Percentiles rank a stretch among this genome's conserved stretches.
These are phyloP conservation scores for Abelmoschus esculentus DNA, from an alignment of 345 rosid species.

Conservation along the genomic window DNA sequence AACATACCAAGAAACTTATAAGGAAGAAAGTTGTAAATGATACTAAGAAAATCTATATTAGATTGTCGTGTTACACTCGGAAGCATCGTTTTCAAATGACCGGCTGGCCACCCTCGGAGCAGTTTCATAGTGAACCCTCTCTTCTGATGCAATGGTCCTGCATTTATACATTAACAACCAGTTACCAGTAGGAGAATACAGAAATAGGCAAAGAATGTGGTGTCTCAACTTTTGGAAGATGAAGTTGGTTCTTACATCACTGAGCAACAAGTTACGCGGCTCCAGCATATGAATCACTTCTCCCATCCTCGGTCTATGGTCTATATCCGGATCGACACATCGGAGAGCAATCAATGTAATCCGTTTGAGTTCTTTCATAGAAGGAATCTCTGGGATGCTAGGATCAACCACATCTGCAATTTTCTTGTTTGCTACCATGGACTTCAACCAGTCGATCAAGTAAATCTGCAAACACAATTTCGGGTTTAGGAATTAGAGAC, in stretches of 20 bases:
- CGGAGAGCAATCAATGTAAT: slow-evolving; percentile 50
- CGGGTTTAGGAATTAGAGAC: neutral
- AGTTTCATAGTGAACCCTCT: neutral
- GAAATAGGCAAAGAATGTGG: slow-evolving; percentile 6
- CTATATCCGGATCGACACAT: slow-evolving; percentile 54
- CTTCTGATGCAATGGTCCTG: neutral
- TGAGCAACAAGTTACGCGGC: slow-evolving; percentile 51
- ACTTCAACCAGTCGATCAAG: slow-evolving; percentile 63
- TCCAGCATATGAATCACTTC: slow-evolving; percentile 71
- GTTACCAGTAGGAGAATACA: neutral
- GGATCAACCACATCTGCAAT: slow-evolving; percentile 48
- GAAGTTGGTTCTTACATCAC: slow-evolving; percentile 30
- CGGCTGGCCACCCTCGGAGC: neutral
- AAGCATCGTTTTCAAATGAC: neutral
- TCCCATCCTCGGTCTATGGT: slow-evolving; percentile 66
- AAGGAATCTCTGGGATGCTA: slow-evolving; percentile 41
- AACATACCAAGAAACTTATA: too few relatives aligned
- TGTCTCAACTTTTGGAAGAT: slow-evolving; percentile 7
- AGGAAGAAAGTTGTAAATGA: too few relatives aligned
- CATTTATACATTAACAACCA: neutral
- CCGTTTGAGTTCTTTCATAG: slow-evolving; percentile 54
- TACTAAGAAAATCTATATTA: too few relatives aligned
- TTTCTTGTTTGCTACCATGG: slow-evolving; percentile 49
- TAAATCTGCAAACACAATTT: slow-evolving; percentile 27
- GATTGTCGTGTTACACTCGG: neutral